phyloP scores from a whole-genome alignment of 2,329 filamentous ascomycete genomes.

The Zalaria obscura region DNA sequence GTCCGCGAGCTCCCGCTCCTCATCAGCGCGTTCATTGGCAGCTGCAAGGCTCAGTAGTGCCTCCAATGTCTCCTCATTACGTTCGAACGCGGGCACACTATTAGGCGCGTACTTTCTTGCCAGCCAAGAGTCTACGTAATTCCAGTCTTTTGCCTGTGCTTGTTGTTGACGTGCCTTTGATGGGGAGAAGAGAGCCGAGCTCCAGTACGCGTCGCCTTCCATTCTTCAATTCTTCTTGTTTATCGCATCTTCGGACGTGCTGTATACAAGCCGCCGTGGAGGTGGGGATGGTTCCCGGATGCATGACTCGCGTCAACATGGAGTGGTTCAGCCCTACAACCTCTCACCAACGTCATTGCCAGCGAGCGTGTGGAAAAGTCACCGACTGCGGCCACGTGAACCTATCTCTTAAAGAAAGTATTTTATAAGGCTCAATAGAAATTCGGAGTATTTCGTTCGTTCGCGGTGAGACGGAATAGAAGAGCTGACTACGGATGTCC shows the following conservation, averaged over 20 bases:
- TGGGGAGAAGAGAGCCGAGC: conserved; percentile 40
- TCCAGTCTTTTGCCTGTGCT: conserved; percentile 81
- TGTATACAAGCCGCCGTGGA: neutral
- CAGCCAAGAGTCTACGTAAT: conserved; percentile 75
- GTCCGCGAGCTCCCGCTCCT: conserved; percentile 46
- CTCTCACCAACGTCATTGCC: neutral
- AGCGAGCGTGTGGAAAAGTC: neutral
- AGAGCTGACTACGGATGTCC: conserved; percentile 17
- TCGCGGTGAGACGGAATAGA: no score
- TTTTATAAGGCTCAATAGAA: no score
- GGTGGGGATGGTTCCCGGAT: no score
- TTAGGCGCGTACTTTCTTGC: conserved; percentile 51
- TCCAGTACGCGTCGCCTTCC: conserved; percentile 17
- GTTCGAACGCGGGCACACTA: conserved; percentile 61
- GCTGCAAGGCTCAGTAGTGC: conserved; percentile 59
- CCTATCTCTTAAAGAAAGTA: neutral
- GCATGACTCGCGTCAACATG: neutral
- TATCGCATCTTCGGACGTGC: neutral
- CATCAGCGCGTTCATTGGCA: conserved; percentile 64
- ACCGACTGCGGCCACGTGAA: neutral
- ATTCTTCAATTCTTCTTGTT: conserved; percentile 3
- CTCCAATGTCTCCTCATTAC: conserved; percentile 70
- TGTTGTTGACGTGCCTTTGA: conserved; percentile 59
- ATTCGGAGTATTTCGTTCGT: no score
- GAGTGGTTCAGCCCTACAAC: neutral